Percentiles rank a stretch among this genome's conserved stretches.
These are phyloP conservation scores for Hyphodiscus hymeniophilus DNA, from an alignment of 495 filamentous ascomycete genomes.

Conservation along the genomic window DNA sequence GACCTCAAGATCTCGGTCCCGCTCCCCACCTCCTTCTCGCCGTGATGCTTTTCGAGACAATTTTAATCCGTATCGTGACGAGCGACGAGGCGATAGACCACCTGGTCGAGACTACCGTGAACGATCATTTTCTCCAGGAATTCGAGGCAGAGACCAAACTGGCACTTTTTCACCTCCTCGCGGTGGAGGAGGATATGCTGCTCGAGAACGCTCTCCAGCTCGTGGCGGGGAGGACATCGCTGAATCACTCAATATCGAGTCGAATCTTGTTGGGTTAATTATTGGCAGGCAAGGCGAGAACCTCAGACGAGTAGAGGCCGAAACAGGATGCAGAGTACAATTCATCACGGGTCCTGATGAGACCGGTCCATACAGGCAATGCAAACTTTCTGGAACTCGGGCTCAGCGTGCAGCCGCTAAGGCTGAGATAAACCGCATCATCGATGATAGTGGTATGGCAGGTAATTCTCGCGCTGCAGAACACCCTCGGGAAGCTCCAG, in stretches of 20 bases:
- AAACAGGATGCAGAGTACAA: slow-evolving; percentile 69
- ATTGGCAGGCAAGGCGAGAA: slow-evolving; percentile 82
- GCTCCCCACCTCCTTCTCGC: slow-evolving; percentile 47
- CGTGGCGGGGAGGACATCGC: slow-evolving; percentile 49
- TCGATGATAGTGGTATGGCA: slow-evolving; percentile 70
- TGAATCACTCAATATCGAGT: slow-evolving; percentile 70
- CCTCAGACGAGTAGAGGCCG: slow-evolving; percentile 64
- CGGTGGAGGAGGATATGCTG: slow-evolving; percentile 14
- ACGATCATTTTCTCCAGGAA: slow-evolving; percentile 52
- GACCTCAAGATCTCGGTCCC: slow-evolving; percentile 59
- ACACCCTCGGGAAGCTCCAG: slow-evolving; percentile 11
- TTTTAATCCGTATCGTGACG: slow-evolving; percentile 68
- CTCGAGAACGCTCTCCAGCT: slow-evolving; percentile 47
- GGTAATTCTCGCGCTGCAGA: slow-evolving; percentile 31
- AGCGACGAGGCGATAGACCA: slow-evolving; percentile 55
- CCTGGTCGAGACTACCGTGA: slow-evolving; percentile 50
- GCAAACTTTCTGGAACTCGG: slow-evolving; percentile 66
- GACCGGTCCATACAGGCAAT: slow-evolving; percentile 58
- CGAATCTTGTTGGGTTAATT: slow-evolving; percentile 69
- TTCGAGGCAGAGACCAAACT: slow-evolving; percentile 34
- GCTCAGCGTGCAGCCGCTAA: slow-evolving; percentile 61
- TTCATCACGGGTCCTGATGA: slow-evolving; percentile 66
- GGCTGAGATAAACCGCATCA: slow-evolving; percentile 67
- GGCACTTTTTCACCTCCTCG: slow-evolving; percentile 38
- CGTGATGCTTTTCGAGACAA: slow-evolving; percentile 61